Evolutionary conservation across 179 eudicot species (phyloP).

Genomic region (Amaranthus tricolor): DNA sequence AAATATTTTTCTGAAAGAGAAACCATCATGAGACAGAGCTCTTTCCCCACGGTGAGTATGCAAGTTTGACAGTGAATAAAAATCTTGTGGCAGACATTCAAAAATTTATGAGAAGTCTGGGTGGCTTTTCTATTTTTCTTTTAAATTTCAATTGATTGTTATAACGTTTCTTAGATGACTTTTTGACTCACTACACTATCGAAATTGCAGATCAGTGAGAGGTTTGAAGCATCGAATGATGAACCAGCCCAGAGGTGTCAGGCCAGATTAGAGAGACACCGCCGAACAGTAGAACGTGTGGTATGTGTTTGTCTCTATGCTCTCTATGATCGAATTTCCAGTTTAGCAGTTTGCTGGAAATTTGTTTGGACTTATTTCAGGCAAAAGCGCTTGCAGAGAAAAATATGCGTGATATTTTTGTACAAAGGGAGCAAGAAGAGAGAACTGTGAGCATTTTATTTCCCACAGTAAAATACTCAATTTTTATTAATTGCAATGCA

Average conservation of each 20-base stretch:
- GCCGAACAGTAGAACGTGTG: conserved; percentile 92
- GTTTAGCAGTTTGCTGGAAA: conserved; percentile 2
- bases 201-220: conserved; percentile 38
- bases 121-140: neutral
- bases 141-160: no score
- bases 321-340: conserved; percentile 1
- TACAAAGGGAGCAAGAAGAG: conserved; percentile 94
- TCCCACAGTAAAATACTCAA: neutral
- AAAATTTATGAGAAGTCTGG: no score
- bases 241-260: conserved; percentile 79
- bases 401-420: conserved; percentile 77
- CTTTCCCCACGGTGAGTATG: conserved; percentile 44
- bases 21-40: conserved; percentile 37
- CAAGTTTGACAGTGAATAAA: no score
- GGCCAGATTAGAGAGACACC: conserved; percentile 88
- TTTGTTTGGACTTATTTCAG: conserved; percentile 40
- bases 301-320: conserved; percentile 38
- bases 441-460: conserved; percentile 54
- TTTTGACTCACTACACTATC: conserved; percentile 6
- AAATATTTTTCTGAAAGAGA: conserved; percentile 41
- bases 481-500: neutral
- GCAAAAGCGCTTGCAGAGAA: conserved; percentile 98
- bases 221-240: conserved; percentile 39
- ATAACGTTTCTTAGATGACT: neutral
- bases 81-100: no score